Evolutionary conservation across 2,329 filamentous ascomycete species (phyloP), one percentile per base, ranked within the genome.

Genomic region (Beauveria brongniartii): DNA sequence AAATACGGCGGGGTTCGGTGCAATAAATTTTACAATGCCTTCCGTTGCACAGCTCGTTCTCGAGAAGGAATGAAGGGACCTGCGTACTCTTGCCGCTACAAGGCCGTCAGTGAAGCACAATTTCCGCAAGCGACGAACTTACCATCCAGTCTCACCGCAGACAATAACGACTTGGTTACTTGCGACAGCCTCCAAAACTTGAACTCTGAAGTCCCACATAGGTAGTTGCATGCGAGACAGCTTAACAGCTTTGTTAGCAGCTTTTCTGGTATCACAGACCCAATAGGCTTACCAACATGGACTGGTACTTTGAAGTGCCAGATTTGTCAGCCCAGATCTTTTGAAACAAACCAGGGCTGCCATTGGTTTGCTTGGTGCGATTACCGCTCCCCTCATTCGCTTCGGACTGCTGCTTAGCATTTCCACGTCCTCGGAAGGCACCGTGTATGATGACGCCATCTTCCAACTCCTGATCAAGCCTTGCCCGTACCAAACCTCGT

Each of bases 141-240:
- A 83, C 81, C 89, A 97, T 66, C 94, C 94, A 3, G 94, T 99
- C 75, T 99, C 94, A 71, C 94, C 94, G 71, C 93, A 97, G 34
- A 99, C 84, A 63, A 99, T 97, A 10, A 94, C 87, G 10, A 96
- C 89, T 69, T 94, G 92, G 65, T 96, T 83, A 24, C 83, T 80
- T 52, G 91, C 87, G 34, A 99, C 87, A 2, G 90, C 84, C 28
- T 84, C 80, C 14, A 97, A 77, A 8, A 97, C 91, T 55, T 91
- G 82, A 14, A 90, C 78, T 65, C 87, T 88, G 72, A 94, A 97
- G 14, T 83, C 81, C 84, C 90, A 97, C 79, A 99, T 96, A 0
- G 94, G 94, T 20, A 99, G 82, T 67, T 89, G 89, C 79, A 85
- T 87, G 61, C 94, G 86, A 37, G 82, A 85, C 71, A 82, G 75